These are phyloP conservation scores for Cladosporium sphaerospermum DNA, from an alignment of 2,329 filamentous ascomycete species.

Conservation along the genomic window DNA sequence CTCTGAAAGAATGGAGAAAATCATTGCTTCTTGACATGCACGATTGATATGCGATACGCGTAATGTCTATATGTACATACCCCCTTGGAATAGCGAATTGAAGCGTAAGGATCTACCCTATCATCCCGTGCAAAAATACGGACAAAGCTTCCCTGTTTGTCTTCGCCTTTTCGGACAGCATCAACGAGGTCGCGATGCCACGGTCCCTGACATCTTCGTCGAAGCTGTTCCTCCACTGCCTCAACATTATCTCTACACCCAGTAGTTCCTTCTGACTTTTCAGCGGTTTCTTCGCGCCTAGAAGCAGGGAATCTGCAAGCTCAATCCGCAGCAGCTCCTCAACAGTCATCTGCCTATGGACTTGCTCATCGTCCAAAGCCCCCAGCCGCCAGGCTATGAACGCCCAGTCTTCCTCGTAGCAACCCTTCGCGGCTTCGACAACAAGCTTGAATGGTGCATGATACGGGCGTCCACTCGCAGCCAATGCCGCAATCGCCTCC, in stretches of 20 bases:
- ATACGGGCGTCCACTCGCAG: neutral
- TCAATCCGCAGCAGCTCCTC: conserved; percentile 2
- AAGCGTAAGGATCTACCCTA: neutral
- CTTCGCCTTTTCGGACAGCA: neutral
- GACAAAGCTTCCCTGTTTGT: neutral
- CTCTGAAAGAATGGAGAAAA: neutral
- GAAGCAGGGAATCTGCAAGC: neutral
- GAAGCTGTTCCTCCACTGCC: neutral
- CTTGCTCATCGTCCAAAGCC: neutral
- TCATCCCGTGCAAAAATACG: neutral
- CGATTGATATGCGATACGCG: neutral
- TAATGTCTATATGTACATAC: neutral
- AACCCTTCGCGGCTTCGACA: neutral
- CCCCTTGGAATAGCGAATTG: neutral
- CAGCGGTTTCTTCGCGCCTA: neutral
- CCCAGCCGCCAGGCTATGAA: neutral
- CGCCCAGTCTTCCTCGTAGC: conserved; percentile 6
- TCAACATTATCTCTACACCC: neutral
- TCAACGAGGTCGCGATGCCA: neutral
- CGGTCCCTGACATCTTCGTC: conserved; percentile 2
- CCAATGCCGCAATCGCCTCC: neutral
- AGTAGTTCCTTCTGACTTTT: neutral
- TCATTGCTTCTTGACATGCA: too few relatives aligned
- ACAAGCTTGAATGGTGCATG: neutral
- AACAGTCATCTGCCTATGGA: neutral